A percentile compares a stretch with the other conserved stretches of the same genome.
Conservation (phyloP, 495 filamentous ascomycete species). For the Cercophora scortea region DNA sequence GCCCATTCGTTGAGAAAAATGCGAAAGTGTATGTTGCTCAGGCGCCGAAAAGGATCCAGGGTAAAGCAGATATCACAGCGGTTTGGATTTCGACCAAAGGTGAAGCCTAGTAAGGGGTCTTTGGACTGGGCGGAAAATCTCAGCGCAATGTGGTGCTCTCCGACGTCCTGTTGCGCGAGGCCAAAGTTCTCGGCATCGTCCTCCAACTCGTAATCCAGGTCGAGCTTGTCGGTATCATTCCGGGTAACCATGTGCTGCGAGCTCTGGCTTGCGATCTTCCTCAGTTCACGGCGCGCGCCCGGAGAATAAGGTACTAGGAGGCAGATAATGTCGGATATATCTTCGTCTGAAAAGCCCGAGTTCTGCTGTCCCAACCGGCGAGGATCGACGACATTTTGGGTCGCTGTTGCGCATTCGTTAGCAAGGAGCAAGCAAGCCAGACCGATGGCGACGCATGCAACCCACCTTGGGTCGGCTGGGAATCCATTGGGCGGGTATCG, state of each 20-base stretch:
- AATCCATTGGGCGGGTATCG: conserved; percentile 14
- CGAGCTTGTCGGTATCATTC: conserved; percentile 37
- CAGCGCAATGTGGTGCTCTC: conserved; percentile 66
- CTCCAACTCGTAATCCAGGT: conserved; percentile 36
- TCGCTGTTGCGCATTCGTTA: conserved; percentile 40
- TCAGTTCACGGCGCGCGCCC: conserved; percentile 60
- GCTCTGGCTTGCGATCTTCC: conserved; percentile 38
- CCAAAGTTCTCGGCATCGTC: conserved; percentile 36
- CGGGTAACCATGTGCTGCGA: conserved; percentile 27
- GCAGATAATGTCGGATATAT: conserved; percentile 81
- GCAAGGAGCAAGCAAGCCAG: neutral
- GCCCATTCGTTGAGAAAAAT: conserved; percentile 76
- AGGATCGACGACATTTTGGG: conserved; percentile 75
- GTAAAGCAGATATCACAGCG: conserved; percentile 67
- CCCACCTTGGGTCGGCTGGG: conserved; percentile 23
- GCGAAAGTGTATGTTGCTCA: conserved; percentile 88
- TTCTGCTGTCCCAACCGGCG: conserved; percentile 65
- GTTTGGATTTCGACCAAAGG: conserved; percentile 69
- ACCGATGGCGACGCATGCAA: neutral
- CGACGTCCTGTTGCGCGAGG: conserved; percentile 34
- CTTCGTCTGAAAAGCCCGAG: conserved; percentile 70
- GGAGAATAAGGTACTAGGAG: conserved; percentile 75
- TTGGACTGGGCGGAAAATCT: conserved; percentile 65
- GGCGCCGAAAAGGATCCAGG: conserved; percentile 47
- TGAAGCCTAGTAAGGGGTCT: conserved; percentile 60